Percentiles rank a stretch among this genome's conserved stretches.
Conservation (phyloP, 139 green algal genomes). For the Picochlorum sp. region DNA sequence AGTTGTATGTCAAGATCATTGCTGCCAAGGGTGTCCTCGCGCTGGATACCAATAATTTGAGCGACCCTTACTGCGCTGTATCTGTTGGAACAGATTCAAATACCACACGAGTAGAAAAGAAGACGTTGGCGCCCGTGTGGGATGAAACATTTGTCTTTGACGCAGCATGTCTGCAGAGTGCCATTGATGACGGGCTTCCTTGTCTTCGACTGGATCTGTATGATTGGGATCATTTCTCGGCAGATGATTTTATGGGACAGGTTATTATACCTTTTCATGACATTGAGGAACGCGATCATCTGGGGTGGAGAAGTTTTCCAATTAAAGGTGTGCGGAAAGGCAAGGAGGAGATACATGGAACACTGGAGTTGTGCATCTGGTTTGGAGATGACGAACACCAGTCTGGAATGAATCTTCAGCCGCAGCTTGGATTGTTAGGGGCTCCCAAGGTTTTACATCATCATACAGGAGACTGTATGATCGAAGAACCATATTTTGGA, state of each 20-base stretch:
- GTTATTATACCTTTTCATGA: slow-evolving; percentile 3
- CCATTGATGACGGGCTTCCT: background rate
- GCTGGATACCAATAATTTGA: slow-evolving; percentile 20
- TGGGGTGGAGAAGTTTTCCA: background rate
- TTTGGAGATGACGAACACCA: background rate
- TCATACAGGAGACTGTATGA: slow-evolving; percentile 7
- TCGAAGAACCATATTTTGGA: slow-evolving; percentile 3
- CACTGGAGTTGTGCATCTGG: background rate
- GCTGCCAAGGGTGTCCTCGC: slow-evolving; percentile 10
- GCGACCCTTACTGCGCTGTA: slow-evolving; percentile 27
- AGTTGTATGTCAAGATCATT: slow-evolving; percentile 23
- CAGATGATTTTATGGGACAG: slow-evolving; percentile 34
- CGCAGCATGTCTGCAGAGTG: background rate
- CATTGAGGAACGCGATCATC: background rate
- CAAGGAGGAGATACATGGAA: background rate
- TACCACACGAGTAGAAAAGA: slow-evolving; percentile 16
- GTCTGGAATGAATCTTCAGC: background rate
- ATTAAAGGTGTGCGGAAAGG: background rate
- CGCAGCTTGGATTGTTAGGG: background rate
- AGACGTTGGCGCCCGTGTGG: slow-evolving; percentile 27
- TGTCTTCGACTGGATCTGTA: slow-evolving; percentile 15
- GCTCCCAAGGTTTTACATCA: background rate
- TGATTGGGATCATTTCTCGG: slow-evolving; percentile 23
- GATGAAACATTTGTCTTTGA: slow-evolving; percentile 22
- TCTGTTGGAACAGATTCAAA: slow-evolving; percentile 6